phyloP scores from a whole-genome alignment of 306 rosid genomes.

The Prunus padus region DNA sequence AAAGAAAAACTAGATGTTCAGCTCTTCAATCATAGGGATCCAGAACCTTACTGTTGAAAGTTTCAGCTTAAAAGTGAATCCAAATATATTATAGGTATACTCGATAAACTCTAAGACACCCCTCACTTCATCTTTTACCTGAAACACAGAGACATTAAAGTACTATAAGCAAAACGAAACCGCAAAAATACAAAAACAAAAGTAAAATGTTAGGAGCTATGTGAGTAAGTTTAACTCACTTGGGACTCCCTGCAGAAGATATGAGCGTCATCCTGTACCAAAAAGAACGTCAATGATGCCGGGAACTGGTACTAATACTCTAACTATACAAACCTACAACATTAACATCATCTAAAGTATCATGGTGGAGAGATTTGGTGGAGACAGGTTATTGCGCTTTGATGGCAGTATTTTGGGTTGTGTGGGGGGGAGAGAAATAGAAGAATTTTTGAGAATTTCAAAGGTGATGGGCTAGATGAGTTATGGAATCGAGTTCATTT shows the following conservation, averaged over 20 bases:
- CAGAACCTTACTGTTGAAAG: constrained; percentile 70
- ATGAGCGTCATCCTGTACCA: constrained; percentile 86
- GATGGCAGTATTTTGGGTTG: too few relatives aligned
- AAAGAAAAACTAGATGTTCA: neutral
- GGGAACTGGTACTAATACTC: neutral
- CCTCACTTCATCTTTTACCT: constrained; percentile 90
- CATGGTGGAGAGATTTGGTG: too few relatives aligned
- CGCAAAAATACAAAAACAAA: neutral
- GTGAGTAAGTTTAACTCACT: constrained; percentile 37
- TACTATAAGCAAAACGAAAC: neutral
- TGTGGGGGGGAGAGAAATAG: neutral
- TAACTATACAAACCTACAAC: neutral
- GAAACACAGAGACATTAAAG: constrained; percentile 11
- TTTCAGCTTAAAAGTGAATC: constrained; percentile 87
- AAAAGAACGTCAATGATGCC: neutral
- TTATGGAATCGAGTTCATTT: too few relatives aligned
- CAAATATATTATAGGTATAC: constrained; percentile 60
- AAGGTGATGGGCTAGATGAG: too few relatives aligned
- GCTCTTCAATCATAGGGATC: constrained; percentile 7
- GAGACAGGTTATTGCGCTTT: too few relatives aligned
- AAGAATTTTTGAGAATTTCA: too few relatives aligned
- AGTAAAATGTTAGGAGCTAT: neutral
- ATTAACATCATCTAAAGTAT: neutral
- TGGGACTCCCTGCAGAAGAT: constrained; percentile 94
- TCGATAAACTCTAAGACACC: constrained; percentile 67